Percentiles rank a stretch among this genome's conserved stretches.
These are phyloP conservation scores for Cercis canadensis DNA, from an alignment of 306 rosid genomes.

Conservation along the genomic window DNA sequence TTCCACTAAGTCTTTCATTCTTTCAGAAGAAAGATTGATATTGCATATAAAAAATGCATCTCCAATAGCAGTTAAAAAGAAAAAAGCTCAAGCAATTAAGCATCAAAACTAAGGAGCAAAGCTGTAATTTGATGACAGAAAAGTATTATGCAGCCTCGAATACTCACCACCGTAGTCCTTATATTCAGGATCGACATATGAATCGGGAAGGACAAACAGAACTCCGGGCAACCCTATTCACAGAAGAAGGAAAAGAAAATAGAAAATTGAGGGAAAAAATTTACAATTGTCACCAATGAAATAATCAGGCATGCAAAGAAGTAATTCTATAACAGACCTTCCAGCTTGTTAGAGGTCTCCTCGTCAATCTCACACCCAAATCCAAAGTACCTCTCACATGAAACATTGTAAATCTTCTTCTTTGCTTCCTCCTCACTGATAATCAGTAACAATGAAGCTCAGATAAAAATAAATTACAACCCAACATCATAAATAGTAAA, in stretches of 20 bases:
- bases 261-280: not conserved
- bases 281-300: not conserved
- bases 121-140: not conserved
- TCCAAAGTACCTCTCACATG: constrained; percentile 89
- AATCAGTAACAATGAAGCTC: not conserved
- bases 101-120: not conserved
- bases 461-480: not conserved
- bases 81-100: not conserved
- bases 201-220: constrained; percentile 75
- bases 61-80: not conserved
- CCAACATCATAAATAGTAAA: not conserved
- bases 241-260: not conserved
- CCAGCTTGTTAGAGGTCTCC: constrained; percentile 91
- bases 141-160: not conserved
- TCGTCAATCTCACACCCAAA: constrained; percentile 94
- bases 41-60: not conserved
- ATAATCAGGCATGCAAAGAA: not conserved
- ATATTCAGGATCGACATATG: constrained; percentile 72
- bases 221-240: constrained; percentile 73
- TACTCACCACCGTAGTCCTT: constrained; percentile 71
- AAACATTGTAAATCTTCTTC: constrained; percentile 88
- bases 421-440: constrained; percentile 87
- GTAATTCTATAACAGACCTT: constrained; percentile 48
- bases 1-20: too few species aligned
- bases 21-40: too few species aligned